Evolutionary conservation across 1,139 yeast genomes (phyloP).

Genomic region (Kluyveromyces sp.): DNA sequence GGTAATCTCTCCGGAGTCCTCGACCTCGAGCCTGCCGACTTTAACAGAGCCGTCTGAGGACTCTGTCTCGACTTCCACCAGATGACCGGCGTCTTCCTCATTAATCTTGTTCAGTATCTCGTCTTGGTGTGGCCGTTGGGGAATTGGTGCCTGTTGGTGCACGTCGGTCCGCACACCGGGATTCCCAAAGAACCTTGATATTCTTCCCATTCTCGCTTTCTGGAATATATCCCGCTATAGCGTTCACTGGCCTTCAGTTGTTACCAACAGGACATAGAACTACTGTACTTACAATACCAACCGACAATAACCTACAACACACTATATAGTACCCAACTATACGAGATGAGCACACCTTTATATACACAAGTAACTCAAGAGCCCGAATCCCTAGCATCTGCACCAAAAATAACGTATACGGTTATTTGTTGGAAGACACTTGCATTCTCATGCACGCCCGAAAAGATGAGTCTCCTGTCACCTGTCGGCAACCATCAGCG

Average conservation of each 20-base stretch:
- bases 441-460: not conserved
- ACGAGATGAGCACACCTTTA: not conserved
- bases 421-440: no score
- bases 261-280: no score
- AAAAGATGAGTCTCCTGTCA: not conserved
- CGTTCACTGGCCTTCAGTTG: no score
- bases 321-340: no score
- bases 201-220: constrained; percentile 17
- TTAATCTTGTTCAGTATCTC: not conserved
- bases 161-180: constrained; percentile 21
- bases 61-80: constrained; percentile 10
- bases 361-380: no score
- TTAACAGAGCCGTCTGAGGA: constrained; percentile 7
- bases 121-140: not conserved
- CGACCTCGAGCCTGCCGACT: constrained; percentile 10
- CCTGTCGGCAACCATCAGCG: no score
- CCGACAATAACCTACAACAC: no score
- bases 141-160: constrained; percentile 18
- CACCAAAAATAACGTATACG: no score
- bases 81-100: constrained; percentile 7
- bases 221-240: no score
- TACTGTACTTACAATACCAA: no score
- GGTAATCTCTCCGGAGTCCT: constrained; percentile 14
- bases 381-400: no score
- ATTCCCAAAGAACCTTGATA: constrained; percentile 17